Conservation (phyloP, 306 rosid genomes). For the Sindora glabra region DNA sequence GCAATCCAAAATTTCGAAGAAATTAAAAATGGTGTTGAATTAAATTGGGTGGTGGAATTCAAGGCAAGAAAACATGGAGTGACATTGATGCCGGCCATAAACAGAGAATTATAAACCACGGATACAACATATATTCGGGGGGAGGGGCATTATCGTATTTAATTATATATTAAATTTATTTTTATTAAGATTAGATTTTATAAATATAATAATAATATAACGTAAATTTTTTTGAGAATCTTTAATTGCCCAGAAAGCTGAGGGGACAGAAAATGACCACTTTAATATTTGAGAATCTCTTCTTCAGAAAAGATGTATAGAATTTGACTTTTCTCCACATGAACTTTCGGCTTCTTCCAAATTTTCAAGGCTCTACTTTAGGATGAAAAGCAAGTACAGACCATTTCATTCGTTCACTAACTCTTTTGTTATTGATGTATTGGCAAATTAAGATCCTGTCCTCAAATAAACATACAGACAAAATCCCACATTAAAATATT, state of each 20-base stretch:
- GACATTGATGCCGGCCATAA: constrained; percentile 17
- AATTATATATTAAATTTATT: no score
- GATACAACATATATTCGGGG: no score
- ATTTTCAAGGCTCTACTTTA: constrained; percentile 28
- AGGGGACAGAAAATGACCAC: constrained; percentile 38
- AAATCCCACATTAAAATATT: constrained; percentile 1
- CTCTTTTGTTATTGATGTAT: not conserved
- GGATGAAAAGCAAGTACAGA: constrained; percentile 10
- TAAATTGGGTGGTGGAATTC: constrained; percentile 12
- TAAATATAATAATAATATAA: no score
- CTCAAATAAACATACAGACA: not conserved
- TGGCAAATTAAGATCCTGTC: constrained; percentile 4
- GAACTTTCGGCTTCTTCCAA: constrained; percentile 35
- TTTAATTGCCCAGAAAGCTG: not conserved
- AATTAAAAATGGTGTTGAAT: not conserved
- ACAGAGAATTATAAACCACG: no score
- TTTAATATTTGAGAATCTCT: constrained; percentile 15
- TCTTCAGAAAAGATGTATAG: not conserved
- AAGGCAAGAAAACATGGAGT: constrained; percentile 10
- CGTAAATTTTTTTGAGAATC: no score
- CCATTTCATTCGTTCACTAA: not conserved
- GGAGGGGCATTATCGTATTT: no score
- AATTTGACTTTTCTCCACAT: not conserved
- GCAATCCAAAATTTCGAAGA: not conserved
- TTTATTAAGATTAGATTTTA: no score